Evolutionary conservation across 768 basidiomycete genomes (phyloP).

Genomic region (Albatrellus ellisii): DNA sequence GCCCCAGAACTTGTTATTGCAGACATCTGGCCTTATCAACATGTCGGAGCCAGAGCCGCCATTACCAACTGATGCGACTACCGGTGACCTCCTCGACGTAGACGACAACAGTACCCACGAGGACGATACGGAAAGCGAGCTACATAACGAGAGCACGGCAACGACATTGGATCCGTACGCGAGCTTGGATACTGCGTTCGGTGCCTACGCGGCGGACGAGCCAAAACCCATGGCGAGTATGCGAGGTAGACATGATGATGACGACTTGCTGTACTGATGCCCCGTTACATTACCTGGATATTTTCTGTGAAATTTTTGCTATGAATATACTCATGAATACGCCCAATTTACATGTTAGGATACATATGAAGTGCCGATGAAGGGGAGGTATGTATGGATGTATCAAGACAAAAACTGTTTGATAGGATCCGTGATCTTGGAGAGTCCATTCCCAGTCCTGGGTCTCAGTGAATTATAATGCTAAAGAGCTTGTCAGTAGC

Average conservation of each 20-base stretch:
- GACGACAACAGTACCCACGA: slow-evolving; percentile 11
- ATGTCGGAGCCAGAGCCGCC: slow-evolving; percentile 17
- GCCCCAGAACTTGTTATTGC: slow-evolving; percentile 21
- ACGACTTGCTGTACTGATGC: slow-evolving; percentile 56
- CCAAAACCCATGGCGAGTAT: slow-evolving; percentile 51
- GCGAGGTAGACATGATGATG: slow-evolving; percentile 31
- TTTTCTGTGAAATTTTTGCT: no score
- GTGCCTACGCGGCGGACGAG: slow-evolving; percentile 57
- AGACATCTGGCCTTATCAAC: slow-evolving; percentile 17
- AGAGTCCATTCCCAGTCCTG: slow-evolving; percentile 18
- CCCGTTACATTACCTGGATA: no score
- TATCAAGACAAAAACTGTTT: slow-evolving; percentile 8
- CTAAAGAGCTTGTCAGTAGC: slow-evolving; percentile 25
- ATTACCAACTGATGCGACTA: slow-evolving; percentile 17
- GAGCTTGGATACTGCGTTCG: slow-evolving; percentile 65
- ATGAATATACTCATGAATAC: no score
- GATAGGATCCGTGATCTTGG: slow-evolving; percentile 11
- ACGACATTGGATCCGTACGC: slow-evolving; percentile 62
- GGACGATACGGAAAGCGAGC: slow-evolving; percentile 17
- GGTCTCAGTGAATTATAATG: slow-evolving; percentile 84
- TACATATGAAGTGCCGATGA: no score
- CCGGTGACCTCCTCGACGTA: slow-evolving; percentile 12
- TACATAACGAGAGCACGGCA: slow-evolving; percentile 9
- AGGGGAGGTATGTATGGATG: background rate
- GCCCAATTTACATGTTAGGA: no score